Percentiles rank a stretch among this genome's conserved stretches.
Conservation (phyloP, 352 stramenopile genomes). For the Globisporangium nagaii region DNA sequence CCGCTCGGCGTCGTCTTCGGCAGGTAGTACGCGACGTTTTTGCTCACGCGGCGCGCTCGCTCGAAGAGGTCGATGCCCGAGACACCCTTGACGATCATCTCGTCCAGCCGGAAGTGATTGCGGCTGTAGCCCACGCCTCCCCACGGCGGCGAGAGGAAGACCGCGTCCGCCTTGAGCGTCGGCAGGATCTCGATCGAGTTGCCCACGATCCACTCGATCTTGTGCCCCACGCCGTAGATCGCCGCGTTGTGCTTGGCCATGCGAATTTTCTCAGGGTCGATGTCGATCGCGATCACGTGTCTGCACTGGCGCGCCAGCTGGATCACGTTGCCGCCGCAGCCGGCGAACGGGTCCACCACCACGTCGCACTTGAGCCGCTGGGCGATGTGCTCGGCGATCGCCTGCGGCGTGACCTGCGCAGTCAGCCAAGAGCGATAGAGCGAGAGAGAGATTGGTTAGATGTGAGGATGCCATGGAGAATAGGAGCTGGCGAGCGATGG, state of each 20-base stretch:
- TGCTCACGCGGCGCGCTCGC: constrained; percentile 45
- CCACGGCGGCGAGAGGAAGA: constrained; percentile 92
- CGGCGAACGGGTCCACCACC: constrained; percentile 89
- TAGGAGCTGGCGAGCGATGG: no score
- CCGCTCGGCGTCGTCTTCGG: constrained; percentile 53
- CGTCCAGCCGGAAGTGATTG: constrained; percentile 44
- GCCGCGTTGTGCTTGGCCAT: constrained; percentile 88
- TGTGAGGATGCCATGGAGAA: background rate
- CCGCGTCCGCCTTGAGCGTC: constrained; percentile 67
- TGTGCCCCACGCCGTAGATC: constrained; percentile 88
- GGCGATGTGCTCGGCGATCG: constrained; percentile 85
- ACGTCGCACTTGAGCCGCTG: constrained; percentile 73
- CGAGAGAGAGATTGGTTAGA: background rate
- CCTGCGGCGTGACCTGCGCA: constrained; percentile 87
- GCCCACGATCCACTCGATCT: constrained; percentile 90
- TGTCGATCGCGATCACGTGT: constrained; percentile 91
- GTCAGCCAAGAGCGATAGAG: background rate
- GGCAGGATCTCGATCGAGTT: constrained; percentile 82
- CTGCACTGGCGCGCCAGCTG: constrained; percentile 87
- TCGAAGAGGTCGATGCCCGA: constrained; percentile 63
- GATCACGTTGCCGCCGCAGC: constrained; percentile 92
- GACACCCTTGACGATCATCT: constrained; percentile 59
- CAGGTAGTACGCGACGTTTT: constrained; percentile 83
- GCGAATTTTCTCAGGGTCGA: constrained; percentile 85
- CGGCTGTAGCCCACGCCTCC: constrained; percentile 76